A percentile compares a stretch with the other conserved stretches of the same genome.
Evolutionary conservation across 1,139 yeast species (phyloP).

Genomic region (Saccharomycopsis hybrid): DNA sequence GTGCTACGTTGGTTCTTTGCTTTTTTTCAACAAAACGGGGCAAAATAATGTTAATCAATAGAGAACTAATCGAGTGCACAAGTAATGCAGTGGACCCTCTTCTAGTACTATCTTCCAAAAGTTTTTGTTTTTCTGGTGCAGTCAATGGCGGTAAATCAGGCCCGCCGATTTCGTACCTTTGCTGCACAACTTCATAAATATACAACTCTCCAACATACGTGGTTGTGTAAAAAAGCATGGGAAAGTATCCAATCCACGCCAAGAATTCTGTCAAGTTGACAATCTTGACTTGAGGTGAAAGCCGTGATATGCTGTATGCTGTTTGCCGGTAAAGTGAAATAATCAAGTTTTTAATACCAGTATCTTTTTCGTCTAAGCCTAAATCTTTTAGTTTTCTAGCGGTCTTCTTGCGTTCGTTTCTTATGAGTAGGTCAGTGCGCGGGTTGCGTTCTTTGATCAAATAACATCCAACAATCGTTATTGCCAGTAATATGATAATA

Average conservation of each 20-base stretch:
- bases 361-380: constrained; percentile 29
- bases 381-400: constrained; percentile 27
- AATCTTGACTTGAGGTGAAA: constrained; percentile 37
- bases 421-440: constrained; percentile 33
- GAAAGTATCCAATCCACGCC: constrained; percentile 49
- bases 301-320: constrained; percentile 31
- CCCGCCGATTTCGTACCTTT: constrained; percentile 17
- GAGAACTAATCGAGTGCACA: constrained; percentile 37
- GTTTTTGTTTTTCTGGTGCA: constrained; percentile 28
- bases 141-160: constrained; percentile 44
- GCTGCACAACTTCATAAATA: constrained; percentile 31
- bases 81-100: constrained; percentile 39
- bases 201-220: constrained; percentile 44
- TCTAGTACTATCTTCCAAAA: constrained; percentile 37
- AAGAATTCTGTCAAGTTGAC: constrained; percentile 42
- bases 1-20: neutral
- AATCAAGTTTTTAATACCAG: constrained; percentile 17
- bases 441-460: constrained; percentile 42
- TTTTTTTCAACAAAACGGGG: constrained; percentile 31
- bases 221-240: constrained; percentile 43
- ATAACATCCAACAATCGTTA: constrained; percentile 36
- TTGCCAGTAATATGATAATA: constrained; percentile 33
- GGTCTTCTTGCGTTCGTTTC: constrained; percentile 31
- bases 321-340: constrained; percentile 34
- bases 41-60: constrained; percentile 33